Evolutionary conservation across 768 basidiomycete species (phyloP), one percentile per base, ranked within the genome.

Genomic region (Pulveroboletus ravenelii): DNA sequence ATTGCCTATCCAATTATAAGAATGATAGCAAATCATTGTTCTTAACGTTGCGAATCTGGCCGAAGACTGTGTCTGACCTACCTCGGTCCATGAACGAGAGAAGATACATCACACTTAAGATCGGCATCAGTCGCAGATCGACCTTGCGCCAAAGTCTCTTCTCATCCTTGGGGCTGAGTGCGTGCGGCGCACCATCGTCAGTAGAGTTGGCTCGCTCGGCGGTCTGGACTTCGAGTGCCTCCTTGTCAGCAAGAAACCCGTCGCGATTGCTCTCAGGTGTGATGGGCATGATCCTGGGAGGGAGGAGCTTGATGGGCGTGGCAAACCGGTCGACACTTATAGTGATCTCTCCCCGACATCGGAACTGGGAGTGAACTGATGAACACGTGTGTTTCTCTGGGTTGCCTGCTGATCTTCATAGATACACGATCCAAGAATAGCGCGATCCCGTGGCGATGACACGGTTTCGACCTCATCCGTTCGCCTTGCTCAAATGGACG

Each of bases 41-140:
- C 8, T 45, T 10, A 47, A 41, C 23, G 25, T 17, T 3, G 32
- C n/a, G 20, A 18, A 18, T 9, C 6, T 2, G n/a, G 23, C 27
- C 23, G 9, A 30, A 18, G 25, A 27, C 25, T 41, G 10, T 10
- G 31, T 17, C 32, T 14, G 12, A 59, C 72, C 23, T 43, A 75
- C 81, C 80, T 72, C 84, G 69, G 60, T 87, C 85, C 62, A 85
- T 68, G 64, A 84, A 85, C 4, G 79, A 79, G 25, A 84, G 61
- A 39, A 87, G 67, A 58, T 84, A 85, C 72, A 85, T 78, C 40
- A 82, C 51, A 2, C 76, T 68, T 20, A 85, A 64, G 18, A 82
- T 81, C 0, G 81, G 80, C 74, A 82, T 75, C 37, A 84, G 67
- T 44, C 79, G 69, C 6, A 73, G 32, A 53, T 85, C 84, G 20